These are phyloP conservation scores for Tetrahymena elliotti DNA, from an alignment of 73 alveolate genomes.

Conservation along the genomic window DNA sequence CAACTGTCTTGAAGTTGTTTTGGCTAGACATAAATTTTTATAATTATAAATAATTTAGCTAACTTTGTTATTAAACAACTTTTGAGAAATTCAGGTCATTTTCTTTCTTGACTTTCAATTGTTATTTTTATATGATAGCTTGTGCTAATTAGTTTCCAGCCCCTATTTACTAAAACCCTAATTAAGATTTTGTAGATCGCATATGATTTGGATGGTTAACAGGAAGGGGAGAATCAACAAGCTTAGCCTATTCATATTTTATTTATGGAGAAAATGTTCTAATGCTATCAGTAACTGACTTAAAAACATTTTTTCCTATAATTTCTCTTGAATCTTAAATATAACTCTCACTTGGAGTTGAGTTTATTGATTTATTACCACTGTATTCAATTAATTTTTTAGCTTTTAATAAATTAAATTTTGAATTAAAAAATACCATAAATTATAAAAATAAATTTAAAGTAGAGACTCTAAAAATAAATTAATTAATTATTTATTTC, in stretches of 20 bases:
- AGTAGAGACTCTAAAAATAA: neutral
- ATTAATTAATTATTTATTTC: too few relatives aligned
- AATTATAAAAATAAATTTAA: neutral
- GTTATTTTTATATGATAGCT: neutral
- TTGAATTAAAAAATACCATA: neutral
- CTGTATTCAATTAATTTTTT: neutral
- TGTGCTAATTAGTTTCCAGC: neutral
- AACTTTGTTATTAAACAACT: neutral
- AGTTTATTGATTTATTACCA: neutral
- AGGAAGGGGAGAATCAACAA: neutral
- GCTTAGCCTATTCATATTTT: neutral
- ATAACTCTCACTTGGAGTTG: neutral
- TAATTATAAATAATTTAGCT: neutral
- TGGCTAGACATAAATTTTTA: neutral
- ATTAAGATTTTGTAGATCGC: neutral
- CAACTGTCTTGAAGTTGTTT: neutral
- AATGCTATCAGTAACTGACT: neutral
- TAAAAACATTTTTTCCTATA: neutral
- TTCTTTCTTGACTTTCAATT: neutral
- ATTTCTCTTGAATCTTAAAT: neutral
- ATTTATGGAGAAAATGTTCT: neutral
- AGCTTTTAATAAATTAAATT: neutral
- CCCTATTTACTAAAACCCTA: neutral
- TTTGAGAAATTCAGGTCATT: neutral
- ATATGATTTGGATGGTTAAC: neutral